Base-by-base conservation (phyloP, 768 basidiomycete species). In the Boletus edulis region DNA sequence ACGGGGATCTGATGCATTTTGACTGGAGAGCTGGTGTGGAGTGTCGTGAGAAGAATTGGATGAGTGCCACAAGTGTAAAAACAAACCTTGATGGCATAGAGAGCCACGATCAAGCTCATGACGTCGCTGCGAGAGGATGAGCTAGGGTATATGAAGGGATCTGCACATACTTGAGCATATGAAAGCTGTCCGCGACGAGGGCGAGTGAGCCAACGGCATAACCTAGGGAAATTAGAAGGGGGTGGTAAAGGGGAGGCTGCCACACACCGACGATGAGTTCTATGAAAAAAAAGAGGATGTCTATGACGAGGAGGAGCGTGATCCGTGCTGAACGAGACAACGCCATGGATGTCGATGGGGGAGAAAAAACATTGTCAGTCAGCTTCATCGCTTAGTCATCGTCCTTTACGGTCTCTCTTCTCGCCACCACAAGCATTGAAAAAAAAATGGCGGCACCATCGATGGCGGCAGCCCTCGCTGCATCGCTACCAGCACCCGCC, bases 121-220 rank as follows among this genome's bases (percentile, higher is more conserved):
- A 97, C 93, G 80, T 99, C 97, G 76, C 96, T 98, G 72, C 17
- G 42, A 46, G 41, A 18, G 55, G 55, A 44, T 56, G 43, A 67
- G 63, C 43, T 37, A 11, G 51, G 52, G 48, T 17, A 51, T 27
- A 43, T 11, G 0, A 11, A 10, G 22, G 32, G 27, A 17, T 1
- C 20, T 49, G 14, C 42, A 74, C 86, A 57, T 60, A 95, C 94
- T 98, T 98, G 75, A 98, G 86, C 95, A 97, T 98, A 75, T 98
- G 96, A 72, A 98, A 98, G 61, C 89, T 90, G 75, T 98, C 96
- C 9, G 96, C 96, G 45, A 99, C 86, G 51, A 98, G 86, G 1
- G 95, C 95, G 1, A 98, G 83, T 1, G 94, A 96, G 31, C 94
- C 94, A 52, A 97, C 93, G n/a, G 89, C 85, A 85, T 96, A 96